Conservation (phyloP, 257 asterid genomes). For the Solanum boliviense region DNA sequence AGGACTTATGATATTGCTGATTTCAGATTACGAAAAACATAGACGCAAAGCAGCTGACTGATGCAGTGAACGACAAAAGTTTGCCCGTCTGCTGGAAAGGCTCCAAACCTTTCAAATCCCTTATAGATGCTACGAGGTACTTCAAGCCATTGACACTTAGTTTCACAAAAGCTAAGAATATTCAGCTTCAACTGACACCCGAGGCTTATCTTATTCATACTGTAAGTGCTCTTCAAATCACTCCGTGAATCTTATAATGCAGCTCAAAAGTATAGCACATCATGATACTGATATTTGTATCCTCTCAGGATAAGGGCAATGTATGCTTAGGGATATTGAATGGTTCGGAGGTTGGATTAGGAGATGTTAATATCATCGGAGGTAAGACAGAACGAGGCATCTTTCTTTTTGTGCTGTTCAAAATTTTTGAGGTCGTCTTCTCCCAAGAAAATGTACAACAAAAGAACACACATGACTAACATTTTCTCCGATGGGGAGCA, state of each 20-base stretch:
- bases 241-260: neutral
- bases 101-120: constrained; percentile 48
- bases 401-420: neutral
- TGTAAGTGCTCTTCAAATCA: constrained; percentile 28
- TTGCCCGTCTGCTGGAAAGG: constrained; percentile 90
- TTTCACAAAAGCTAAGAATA: constrained; percentile 33
- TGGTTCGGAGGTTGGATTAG: constrained; percentile 66
- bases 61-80: constrained; percentile 47
- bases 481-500: neutral
- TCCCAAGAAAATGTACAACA: neutral
- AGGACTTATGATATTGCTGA: neutral
- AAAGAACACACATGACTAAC: neutral
- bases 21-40: constrained; percentile 46
- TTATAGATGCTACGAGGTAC: constrained; percentile 24
- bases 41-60: constrained; percentile 17
- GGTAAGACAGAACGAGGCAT: constrained; percentile 24
- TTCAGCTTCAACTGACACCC: constrained; percentile 52
- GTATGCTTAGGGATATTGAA: constrained; percentile 83
- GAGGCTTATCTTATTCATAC: constrained; percentile 68
- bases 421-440: neutral
- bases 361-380: constrained; percentile 53
- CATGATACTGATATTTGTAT: neutral
- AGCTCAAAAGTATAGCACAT: neutral
- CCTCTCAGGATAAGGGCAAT: constrained; percentile 61
- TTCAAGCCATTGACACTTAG: constrained; percentile 61